Evolutionary conservation across 75 land plant species (phyloP).

Genomic region (Cupressus sempervirens): DNA sequence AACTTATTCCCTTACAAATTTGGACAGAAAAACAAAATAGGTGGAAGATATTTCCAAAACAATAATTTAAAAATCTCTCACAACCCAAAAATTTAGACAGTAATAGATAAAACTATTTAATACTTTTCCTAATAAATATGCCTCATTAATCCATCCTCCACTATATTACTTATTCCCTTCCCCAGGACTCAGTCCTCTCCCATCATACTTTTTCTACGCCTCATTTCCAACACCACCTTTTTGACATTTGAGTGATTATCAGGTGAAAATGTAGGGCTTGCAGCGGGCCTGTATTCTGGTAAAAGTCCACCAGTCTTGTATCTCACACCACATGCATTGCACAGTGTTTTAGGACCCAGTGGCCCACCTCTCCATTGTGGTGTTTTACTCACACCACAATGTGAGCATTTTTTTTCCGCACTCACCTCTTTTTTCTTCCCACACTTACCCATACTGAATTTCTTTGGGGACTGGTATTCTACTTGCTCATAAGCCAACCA

Average conservation of each 20-base stretch:
- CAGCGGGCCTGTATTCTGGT: constrained; percentile 60
- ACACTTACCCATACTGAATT: neutral
- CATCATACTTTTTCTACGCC: neutral
- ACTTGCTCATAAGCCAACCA: constrained; percentile 2
- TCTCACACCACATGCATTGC: constrained; percentile 64
- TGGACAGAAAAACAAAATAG: no score
- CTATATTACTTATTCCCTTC: neutral
- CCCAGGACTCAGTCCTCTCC: neutral
- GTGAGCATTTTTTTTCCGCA: constrained; percentile 27
- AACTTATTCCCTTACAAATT: no score
- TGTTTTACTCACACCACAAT: constrained; percentile 37
- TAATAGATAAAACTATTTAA: no score
- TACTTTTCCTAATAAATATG: no score
- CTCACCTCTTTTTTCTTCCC: constrained; percentile 18
- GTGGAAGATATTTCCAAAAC: no score
- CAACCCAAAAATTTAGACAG: no score
- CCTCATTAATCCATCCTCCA: neutral
- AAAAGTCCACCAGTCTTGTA: constrained; percentile 54
- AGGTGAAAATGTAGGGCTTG: constrained; percentile 40
- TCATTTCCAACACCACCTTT: constrained; percentile 49
- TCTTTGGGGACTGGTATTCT: constrained; percentile 13
- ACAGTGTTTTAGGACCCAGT: constrained; percentile 54
- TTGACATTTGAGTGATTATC: constrained; percentile 45
- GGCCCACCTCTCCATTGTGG: constrained; percentile 60
- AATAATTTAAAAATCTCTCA: no score